Evolutionary conservation across 169 alveolate species (phyloP), one percentile per base, ranked within the genome.

Genomic region (Cryptosporidium sp.): DNA sequence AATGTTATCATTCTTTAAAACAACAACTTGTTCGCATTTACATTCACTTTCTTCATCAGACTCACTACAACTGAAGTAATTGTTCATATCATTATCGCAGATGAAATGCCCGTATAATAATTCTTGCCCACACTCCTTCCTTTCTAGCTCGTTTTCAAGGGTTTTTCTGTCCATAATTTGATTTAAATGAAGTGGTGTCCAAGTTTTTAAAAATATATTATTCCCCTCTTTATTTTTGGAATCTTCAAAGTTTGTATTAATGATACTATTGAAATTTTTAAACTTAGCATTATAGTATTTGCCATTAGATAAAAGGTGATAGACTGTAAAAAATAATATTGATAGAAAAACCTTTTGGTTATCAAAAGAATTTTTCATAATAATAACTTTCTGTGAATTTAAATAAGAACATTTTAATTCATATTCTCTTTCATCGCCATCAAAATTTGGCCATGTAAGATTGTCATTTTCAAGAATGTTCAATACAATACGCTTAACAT

Each of bases 181-280:
- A 50, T 93, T 85, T 58, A 94, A 92, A 69, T 91, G 80, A 21
- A 93, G 70, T 45, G 97, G 97, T 39, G 91, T 91, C 96, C 96
- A 94, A 3, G 93, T 93, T 29, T 91, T 69, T 70, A 94, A 70
- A 58, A 94, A 94, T 31, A 80, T n/a, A 92, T 85, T 35, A 75
- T 92, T 70, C 92, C 95, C 86, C 1, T 68, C 86, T 69, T 91
- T 71, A 84, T 92, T 67, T 68, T 73, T 71, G 65, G 75, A 59
- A 33, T 51, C 87, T 37, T 85, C 71, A 68, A 58, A 23, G 69
- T 55, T 75, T 55, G 37, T 35, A 55, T 85, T 85, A 43, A 33
- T 52, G 45, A 18, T 65, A 33, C 48, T 26, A 51, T 58, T 35
- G 14, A 73, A 73, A 55, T 31, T 29, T 37, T 73, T 52, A 29